Conservation (phyloP, 2,329 filamentous ascomycete genomes). For the Periglandula ipomoeae region DNA sequence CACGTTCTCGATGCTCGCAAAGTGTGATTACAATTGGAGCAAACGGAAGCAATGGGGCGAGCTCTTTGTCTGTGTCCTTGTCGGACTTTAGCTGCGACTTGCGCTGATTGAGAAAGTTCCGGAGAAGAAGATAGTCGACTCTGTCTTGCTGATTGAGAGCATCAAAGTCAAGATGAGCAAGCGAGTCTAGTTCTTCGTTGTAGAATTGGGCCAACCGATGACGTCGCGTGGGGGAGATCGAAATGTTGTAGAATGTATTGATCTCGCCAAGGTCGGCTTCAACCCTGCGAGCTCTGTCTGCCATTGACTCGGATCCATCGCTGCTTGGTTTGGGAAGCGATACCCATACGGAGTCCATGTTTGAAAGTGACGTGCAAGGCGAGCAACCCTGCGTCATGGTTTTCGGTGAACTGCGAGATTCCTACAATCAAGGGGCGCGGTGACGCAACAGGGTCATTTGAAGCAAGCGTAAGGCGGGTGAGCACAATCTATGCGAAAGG, state of each 20-base stretch:
- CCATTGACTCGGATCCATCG: conserved; percentile 22
- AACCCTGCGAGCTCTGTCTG: conserved; percentile 34
- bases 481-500: no score
- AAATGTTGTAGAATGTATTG: conserved; percentile 38
- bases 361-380: no score
- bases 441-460: no score
- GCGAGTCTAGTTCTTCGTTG: conserved; percentile 26
- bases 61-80: conserved; percentile 23
- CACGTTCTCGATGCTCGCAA: conserved; percentile 38
- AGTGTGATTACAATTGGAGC: conserved; percentile 30
- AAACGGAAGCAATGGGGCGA: conserved; percentile 35
- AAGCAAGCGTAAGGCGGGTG: no score
- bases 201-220: conserved; percentile 32
- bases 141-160: conserved; percentile 30
- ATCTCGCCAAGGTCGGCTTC: conserved; percentile 37
- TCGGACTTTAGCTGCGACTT: conserved; percentile 31
- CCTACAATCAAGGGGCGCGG: no score
- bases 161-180: conserved; percentile 18
- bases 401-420: no score
- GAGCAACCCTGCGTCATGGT: no score
- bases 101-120: conserved; percentile 33
- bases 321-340: conserved; percentile 7
- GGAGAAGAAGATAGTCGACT: conserved; percentile 40
- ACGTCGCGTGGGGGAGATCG: conserved; percentile 31
- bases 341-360: conserved; percentile 14